Percentiles rank a stretch among this genome's conserved stretches.
phyloP scores from a whole-genome alignment of 371 early-diverging fungal species.

The Apophysomyces sp. region DNA sequence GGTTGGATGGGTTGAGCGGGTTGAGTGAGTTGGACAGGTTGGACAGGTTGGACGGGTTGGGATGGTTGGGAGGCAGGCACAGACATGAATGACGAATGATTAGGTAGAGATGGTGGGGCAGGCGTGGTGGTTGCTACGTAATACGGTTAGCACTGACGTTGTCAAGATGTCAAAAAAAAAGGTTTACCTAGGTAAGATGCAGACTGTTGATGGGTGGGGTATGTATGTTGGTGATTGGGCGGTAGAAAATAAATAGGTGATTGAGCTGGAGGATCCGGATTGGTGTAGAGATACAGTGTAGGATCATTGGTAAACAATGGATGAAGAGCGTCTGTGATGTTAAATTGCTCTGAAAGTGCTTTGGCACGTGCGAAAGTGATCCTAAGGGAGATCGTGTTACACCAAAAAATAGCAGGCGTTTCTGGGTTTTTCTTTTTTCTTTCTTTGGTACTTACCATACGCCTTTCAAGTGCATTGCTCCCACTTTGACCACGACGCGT shows the following conservation, averaged over 20 bases:
- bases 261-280: conserved; percentile 3
- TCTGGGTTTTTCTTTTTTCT: too few species aligned
- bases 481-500: conserved; percentile 81
- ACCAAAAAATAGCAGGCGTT: neutral
- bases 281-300: conserved; percentile 34
- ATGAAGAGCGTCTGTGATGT: conserved; percentile 65
- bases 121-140: too few species aligned
- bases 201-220: neutral
- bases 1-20: too few species aligned
- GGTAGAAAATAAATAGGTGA: neutral
- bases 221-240: neutral
- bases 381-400: conserved; percentile 24
- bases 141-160: too few species aligned
- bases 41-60: neutral
- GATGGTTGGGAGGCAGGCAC: neutral
- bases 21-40: neutral
- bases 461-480: conserved; percentile 88
- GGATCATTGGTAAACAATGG: conserved; percentile 80
- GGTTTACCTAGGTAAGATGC: too few species aligned
- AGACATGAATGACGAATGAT: neutral
- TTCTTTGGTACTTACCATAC: conserved; percentile 71
- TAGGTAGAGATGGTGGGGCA: neutral
- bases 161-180: too few species aligned
- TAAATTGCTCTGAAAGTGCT: conserved; percentile 66
- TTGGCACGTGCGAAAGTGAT: conserved; percentile 74